phyloP scores from a whole-genome alignment of 805 yeast species.

The Pichia nanzhaoensis region DNA sequence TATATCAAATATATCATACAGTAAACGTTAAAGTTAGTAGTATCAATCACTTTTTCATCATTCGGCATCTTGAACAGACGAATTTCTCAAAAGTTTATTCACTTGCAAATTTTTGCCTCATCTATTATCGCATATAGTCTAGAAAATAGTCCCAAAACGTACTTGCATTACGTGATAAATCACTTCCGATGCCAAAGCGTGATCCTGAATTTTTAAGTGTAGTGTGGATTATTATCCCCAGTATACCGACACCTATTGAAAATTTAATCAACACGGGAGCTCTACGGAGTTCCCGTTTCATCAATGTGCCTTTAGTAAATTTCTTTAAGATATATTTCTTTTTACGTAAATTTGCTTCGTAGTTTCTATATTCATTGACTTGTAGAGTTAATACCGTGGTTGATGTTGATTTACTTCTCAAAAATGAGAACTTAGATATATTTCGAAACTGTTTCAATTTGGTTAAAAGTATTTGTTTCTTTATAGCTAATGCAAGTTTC shows the following conservation, averaged over 20 bases:
- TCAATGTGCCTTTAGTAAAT: background rate
- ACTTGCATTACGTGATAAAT: background rate
- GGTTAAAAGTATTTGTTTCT: constrained; percentile 8
- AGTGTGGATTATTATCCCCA: constrained; percentile 4
- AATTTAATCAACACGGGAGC: background rate
- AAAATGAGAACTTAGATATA: constrained; percentile 19
- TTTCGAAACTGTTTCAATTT: constrained; percentile 4
- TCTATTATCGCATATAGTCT: background rate
- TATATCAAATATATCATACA: no score
- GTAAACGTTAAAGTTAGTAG: no score
- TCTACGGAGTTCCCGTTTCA: background rate
- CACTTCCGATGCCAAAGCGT: constrained; percentile 2
- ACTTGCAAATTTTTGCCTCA: no score
- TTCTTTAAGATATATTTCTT: background rate
- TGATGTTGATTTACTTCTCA: constrained; percentile 13
- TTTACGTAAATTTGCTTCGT: background rate
- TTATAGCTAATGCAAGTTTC: constrained; percentile 16
- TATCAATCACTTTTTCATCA: no score
- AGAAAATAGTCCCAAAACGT: background rate
- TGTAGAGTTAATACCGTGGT: constrained; percentile 15
- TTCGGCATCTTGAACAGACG: no score
- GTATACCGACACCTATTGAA: constrained; percentile 6
- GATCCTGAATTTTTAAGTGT: background rate
- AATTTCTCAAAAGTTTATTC: background rate
- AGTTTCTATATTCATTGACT: constrained; percentile 3